Percentiles rank a stretch among this genome's conserved stretches.
These are phyloP conservation scores for Sphaerulina vaccinii DNA, from an alignment of 2,329 filamentous ascomycete species.

Conservation along the genomic window DNA sequence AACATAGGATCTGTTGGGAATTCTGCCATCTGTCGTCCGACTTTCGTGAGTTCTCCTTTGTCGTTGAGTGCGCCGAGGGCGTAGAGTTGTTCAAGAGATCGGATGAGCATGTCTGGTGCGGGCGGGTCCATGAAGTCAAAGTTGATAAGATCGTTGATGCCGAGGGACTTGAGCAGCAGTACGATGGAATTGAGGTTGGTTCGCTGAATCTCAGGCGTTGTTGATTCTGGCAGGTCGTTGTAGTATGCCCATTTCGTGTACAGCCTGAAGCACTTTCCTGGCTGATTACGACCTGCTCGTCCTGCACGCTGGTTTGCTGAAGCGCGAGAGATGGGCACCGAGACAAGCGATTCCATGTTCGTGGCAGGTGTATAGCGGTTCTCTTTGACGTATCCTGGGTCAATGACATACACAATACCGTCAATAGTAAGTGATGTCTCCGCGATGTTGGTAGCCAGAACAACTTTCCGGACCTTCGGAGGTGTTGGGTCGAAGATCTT, in stretches of 20 bases:
- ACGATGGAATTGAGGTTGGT: constrained; percentile 84
- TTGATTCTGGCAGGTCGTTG: constrained; percentile 90
- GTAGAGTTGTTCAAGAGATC: constrained; percentile 85
- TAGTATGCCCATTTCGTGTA: constrained; percentile 87
- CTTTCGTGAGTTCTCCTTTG: constrained; percentile 81
- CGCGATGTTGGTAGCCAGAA: constrained; percentile 93
- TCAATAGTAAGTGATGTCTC: constrained; percentile 96
- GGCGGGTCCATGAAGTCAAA: constrained; percentile 98
- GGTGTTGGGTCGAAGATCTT: constrained; percentile 96
- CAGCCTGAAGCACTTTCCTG: constrained; percentile 88
- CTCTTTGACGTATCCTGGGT: constrained; percentile 92
- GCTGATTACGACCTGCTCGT: constrained; percentile 85
- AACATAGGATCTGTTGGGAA: constrained; percentile 92
- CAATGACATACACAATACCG: constrained; percentile 93
- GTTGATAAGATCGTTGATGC: constrained; percentile 86
- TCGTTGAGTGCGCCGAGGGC: constrained; percentile 86
- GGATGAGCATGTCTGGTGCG: constrained; percentile 82
- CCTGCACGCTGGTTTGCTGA: constrained; percentile 91
- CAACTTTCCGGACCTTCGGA: constrained; percentile 79
- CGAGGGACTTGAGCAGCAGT: constrained; percentile 80
- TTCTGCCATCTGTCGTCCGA: constrained; percentile 92
- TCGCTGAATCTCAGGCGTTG: constrained; percentile 88
- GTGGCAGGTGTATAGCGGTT: constrained; percentile 89
- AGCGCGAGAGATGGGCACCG: constrained; percentile 86
- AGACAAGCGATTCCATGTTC: constrained; percentile 87